These are phyloP conservation scores for Hypoxylon intermedium DNA, from an alignment of 495 filamentous ascomycete genomes.

Conservation along the genomic window DNA sequence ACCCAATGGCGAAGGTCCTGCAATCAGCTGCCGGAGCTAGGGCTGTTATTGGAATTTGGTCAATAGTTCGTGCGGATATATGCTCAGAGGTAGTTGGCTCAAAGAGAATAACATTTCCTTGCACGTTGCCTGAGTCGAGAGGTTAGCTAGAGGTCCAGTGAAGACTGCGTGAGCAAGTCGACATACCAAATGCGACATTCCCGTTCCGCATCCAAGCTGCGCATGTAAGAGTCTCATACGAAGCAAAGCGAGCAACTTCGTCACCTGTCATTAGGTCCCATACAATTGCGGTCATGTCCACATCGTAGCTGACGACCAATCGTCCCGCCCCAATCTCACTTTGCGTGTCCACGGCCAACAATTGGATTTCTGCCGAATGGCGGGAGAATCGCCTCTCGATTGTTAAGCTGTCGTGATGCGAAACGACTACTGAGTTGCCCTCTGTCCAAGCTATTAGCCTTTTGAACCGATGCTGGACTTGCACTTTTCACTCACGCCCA, in stretches of 20 bases:
- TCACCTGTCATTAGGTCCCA: slow-evolving; percentile 96
- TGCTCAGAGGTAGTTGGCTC: slow-evolving; percentile 93
- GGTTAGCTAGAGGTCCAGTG: slow-evolving; percentile 36
- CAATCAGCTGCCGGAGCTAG: slow-evolving; percentile 91
- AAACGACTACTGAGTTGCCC: slow-evolving; percentile 75
- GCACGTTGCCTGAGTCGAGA: slow-evolving; percentile 70
- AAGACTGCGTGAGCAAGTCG: not conserved
- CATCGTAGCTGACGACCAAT: slow-evolving; percentile 92
- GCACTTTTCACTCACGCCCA: slow-evolving; percentile 54
- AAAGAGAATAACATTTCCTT: slow-evolving; percentile 94
- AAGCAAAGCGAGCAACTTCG: slow-evolving; percentile 86
- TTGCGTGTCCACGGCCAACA: slow-evolving; percentile 89
- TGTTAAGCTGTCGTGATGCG: slow-evolving; percentile 89
- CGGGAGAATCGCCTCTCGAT: slow-evolving; percentile 86
- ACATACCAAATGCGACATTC: slow-evolving; percentile 92
- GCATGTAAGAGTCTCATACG: slow-evolving; percentile 83
- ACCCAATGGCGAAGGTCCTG: slow-evolving; percentile 97
- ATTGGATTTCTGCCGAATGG: slow-evolving; percentile 80
- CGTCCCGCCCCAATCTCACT: slow-evolving; percentile 86
- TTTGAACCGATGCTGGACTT: not conserved
- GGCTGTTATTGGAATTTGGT: slow-evolving; percentile 87
- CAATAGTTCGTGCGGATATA: slow-evolving; percentile 89
- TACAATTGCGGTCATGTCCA: slow-evolving; percentile 88
- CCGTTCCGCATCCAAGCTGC: slow-evolving; percentile 98
- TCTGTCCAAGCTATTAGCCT: slow-evolving; percentile 46